Conservation (phyloP, 2,329 filamentous ascomycete genomes). For the Arthrobotrys sinensis region DNA sequence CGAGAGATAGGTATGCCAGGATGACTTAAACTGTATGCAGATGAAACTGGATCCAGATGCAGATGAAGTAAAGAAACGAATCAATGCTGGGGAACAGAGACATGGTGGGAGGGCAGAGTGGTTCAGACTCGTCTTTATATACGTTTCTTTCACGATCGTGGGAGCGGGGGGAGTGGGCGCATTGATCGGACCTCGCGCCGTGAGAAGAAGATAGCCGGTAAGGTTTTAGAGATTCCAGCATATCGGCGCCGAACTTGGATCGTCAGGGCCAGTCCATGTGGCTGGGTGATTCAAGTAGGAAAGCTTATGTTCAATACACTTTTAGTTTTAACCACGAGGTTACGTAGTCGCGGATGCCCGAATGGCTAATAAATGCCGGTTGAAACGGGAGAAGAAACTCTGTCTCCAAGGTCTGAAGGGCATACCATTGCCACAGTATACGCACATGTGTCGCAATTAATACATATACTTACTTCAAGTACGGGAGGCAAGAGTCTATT, state of each 20-base stretch:
- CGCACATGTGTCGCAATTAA: background rate
- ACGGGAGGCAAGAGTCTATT: background rate
- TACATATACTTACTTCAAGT: background rate
- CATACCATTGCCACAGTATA: no score
- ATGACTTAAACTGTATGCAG: slow-evolving; percentile 27
- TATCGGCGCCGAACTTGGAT: background rate
- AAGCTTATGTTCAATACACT: slow-evolving; percentile 7
- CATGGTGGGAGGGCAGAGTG: slow-evolving; percentile 9
- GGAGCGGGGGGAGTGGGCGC: background rate
- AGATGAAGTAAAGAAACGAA: slow-evolving; percentile 13
- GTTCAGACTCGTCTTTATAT: slow-evolving; percentile 35
- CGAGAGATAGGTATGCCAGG: slow-evolving; percentile 8
- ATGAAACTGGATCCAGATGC: slow-evolving; percentile 24
- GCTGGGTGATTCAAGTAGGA: background rate
- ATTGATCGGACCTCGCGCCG: slow-evolving; percentile 20
- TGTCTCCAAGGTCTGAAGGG: no score
- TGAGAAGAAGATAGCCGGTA: background rate
- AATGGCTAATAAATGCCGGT: background rate
- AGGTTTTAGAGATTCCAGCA: slow-evolving; percentile 4
- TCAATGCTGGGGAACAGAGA: slow-evolving; percentile 27
- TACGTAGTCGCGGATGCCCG: slow-evolving; percentile 5
- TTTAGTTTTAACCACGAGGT: background rate
- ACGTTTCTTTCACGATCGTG: slow-evolving; percentile 21
- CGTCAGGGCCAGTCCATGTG: background rate
- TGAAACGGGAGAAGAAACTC: background rate